Percentiles rank a stretch among this genome's conserved stretches.
These are phyloP conservation scores for Hyaloscypha variabilis DNA, from an alignment of 495 filamentous ascomycete species.

Conservation along the genomic window DNA sequence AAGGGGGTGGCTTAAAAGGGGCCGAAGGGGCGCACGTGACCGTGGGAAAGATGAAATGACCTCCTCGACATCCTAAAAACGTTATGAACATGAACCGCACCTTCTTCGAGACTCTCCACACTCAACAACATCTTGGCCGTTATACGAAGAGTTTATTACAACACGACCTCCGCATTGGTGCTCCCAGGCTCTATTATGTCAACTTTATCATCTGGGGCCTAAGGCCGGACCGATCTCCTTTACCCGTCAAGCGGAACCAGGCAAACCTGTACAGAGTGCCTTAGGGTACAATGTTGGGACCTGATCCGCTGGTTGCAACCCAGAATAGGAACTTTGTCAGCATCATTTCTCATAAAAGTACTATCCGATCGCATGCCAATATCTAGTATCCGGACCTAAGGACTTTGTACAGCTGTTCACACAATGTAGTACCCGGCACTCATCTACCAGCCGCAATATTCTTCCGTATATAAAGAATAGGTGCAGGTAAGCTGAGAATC, in stretches of 20 bases:
- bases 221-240: not conserved
- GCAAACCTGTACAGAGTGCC: not conserved
- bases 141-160: too few species aligned
- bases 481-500: not conserved
- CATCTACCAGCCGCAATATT: not conserved
- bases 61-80: too few species aligned
- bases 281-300: not conserved
- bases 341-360: not conserved
- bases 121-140: too few species aligned
- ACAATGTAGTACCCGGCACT: not conserved
- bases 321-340: not conserved
- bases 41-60: too few species aligned
- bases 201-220: not conserved
- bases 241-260: not conserved
- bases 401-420: not conserved
- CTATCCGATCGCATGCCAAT: not conserved
- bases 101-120: too few species aligned
- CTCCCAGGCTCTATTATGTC: not conserved
- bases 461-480: not conserved
- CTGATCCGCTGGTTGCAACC: not conserved
- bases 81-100: too few species aligned
- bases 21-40: too few species aligned
- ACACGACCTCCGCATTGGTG: not conserved
- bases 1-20: too few species aligned
- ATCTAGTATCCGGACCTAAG: not conserved